Conservation (phyloP, 2,329 filamentous ascomycete species). For the Fusarium irregulare region DNA sequence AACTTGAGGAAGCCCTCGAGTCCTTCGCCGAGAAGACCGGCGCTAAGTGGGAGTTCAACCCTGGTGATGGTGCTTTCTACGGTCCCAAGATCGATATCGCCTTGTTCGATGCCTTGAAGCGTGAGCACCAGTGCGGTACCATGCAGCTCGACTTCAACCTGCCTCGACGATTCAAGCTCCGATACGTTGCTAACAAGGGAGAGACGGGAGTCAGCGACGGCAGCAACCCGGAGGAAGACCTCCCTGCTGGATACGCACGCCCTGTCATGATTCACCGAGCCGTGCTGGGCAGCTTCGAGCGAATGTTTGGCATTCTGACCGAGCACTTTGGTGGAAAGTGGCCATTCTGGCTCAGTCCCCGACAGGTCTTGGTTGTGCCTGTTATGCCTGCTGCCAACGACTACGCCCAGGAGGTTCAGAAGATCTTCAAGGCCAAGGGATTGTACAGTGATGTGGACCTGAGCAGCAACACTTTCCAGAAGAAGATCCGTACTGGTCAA, state of each 20-base stretch:
- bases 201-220: conserved; percentile 57
- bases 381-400: conserved; percentile 83
- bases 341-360: conserved; percentile 90
- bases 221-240: conserved; percentile 55
- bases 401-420: conserved; percentile 80
- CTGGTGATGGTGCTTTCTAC: conserved; percentile 97
- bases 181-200: conserved; percentile 64
- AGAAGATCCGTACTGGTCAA: conserved; percentile 88
- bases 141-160: conserved; percentile 96
- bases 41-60: conserved; percentile 87
- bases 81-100: conserved; percentile 99
- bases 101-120: conserved; percentile 85
- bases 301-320: conserved; percentile 78
- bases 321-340: conserved; percentile 90
- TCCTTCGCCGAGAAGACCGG: conserved; percentile 73
- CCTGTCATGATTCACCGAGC: conserved; percentile 91
- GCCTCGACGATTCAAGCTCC: conserved; percentile 55
- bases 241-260: conserved; percentile 77
- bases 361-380: conserved; percentile 71
- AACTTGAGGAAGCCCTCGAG: conserved; percentile 81
- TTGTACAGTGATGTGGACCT: conserved; percentile 72
- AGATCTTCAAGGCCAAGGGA: conserved; percentile 72
- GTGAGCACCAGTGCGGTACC: conserved; percentile 73
- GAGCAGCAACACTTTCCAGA: conserved; percentile 82
- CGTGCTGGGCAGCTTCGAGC: conserved; percentile 77